Evolutionary conservation across 805 yeast genomes (phyloP).

Genomic region (Phaffomyces opuntiae): DNA sequence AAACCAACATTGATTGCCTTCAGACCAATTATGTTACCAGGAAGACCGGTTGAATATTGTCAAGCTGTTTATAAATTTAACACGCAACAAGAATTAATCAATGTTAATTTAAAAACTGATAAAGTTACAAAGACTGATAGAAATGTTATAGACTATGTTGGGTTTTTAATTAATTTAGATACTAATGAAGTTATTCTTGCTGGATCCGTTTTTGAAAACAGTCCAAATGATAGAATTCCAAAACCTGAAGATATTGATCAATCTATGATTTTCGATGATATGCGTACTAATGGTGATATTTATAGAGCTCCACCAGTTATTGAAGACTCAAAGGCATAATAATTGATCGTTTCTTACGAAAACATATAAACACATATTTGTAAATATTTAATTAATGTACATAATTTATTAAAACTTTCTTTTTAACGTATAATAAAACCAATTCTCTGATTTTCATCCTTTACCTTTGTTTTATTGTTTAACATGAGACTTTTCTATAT

Average conservation of each 20-base stretch:
- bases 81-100: conserved; percentile 52
- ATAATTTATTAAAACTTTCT: neutral
- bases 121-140: conserved; percentile 41
- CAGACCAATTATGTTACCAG: conserved; percentile 58
- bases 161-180: conserved; percentile 55
- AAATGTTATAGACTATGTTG: conserved; percentile 53
- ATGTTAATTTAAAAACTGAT: conserved; percentile 37
- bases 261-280: conserved; percentile 21
- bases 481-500: neutral
- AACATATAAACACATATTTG: neutral
- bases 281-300: conserved; percentile 28
- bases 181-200: conserved; percentile 51
- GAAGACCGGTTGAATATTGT: conserved; percentile 44
- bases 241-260: conserved; percentile 25
- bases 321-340: neutral
- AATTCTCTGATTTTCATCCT: too few relatives aligned
- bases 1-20: conserved; percentile 70
- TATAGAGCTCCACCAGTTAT: conserved; percentile 24
- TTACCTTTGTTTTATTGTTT: neutral
- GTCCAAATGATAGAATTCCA: conserved; percentile 33
- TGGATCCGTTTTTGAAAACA: conserved; percentile 61
- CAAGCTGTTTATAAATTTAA: conserved; percentile 59
- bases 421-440: neutral
- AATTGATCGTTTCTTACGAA: too few relatives aligned
- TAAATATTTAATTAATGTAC: conserved; percentile 6